Conservation (phyloP, 2,329 filamentous ascomycete species). For the Penicillium polonicum region DNA sequence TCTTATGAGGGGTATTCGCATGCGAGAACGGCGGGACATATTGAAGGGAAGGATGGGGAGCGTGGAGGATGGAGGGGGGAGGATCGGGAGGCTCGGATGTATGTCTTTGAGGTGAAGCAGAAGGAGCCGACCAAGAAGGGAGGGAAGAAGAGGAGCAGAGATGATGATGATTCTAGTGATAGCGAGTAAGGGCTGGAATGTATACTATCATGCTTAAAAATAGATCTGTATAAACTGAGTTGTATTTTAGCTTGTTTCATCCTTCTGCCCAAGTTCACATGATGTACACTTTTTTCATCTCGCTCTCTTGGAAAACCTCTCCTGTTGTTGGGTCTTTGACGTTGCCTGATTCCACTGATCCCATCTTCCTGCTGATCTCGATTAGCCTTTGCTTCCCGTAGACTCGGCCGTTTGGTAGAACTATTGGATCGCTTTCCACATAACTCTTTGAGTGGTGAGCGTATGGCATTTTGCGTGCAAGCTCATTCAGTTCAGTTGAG, state of each 20-base stretch:
- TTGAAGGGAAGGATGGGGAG: slow-evolving; percentile 40
- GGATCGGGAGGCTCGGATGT: slow-evolving; percentile 48
- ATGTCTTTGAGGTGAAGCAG: slow-evolving; percentile 46
- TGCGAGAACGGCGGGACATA: slow-evolving; percentile 47
- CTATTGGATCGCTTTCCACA: slow-evolving; percentile 80
- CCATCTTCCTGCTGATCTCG: slow-evolving; percentile 76
- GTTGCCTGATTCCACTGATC: slow-evolving; percentile 58
- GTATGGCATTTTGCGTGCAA: slow-evolving; percentile 86
- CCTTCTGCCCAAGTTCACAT: slow-evolving; percentile 52
- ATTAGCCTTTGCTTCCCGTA: slow-evolving; percentile 75
- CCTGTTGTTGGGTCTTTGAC: slow-evolving; percentile 79
- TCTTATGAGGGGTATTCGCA: slow-evolving; percentile 50
- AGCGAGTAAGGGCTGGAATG: slow-evolving; percentile 24
- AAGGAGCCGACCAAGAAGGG: slow-evolving; percentile 33
- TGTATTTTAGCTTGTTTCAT: not conserved
- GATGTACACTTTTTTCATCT: slow-evolving; percentile 86
- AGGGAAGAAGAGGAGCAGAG: slow-evolving; percentile 34
- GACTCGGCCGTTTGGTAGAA: slow-evolving; percentile 82
- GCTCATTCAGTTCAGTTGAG: slow-evolving; percentile 87
- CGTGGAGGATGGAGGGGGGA: slow-evolving; percentile 50
- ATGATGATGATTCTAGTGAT: slow-evolving; percentile 37
- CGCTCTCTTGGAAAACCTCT: slow-evolving; percentile 60
- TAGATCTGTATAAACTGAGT: not conserved
- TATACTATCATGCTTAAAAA: not conserved
- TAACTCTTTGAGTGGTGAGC: slow-evolving; percentile 93